Evolutionary conservation across 2,329 filamentous ascomycete species (phyloP).

Genomic region (Aspergillus fumigatus): DNA sequence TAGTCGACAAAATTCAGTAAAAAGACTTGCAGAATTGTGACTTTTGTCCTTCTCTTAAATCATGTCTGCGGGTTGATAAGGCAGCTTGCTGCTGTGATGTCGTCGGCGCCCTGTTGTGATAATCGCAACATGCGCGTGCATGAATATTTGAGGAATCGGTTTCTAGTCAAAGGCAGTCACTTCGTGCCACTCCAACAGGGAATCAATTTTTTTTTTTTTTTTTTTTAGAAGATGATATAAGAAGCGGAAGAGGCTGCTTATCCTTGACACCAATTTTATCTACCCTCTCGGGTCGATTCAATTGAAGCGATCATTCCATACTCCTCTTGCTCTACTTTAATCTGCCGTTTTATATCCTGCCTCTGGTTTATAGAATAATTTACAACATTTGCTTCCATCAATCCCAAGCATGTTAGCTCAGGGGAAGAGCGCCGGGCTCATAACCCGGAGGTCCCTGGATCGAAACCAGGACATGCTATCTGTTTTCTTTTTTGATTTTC

Average conservation of each 20-base stretch:
- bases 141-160: background rate
- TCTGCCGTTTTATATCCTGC: too few species aligned
- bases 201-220: background rate
- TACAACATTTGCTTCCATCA: too few species aligned
- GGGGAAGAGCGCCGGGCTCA: slow-evolving; percentile 42
- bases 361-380: too few species aligned
- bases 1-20: background rate
- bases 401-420: slow-evolving; percentile 33
- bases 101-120: background rate
- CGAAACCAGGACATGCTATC: slow-evolving; percentile 13
- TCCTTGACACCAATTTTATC: background rate
- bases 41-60: background rate
- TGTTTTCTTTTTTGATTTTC: background rate
- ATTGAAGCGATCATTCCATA: background rate
- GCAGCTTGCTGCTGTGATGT: background rate
- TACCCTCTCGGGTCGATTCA: background rate
- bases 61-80: background rate
- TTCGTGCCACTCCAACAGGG: background rate
- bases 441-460: slow-evolving; percentile 38
- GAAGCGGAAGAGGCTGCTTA: background rate
- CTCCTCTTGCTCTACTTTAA: too few species aligned
- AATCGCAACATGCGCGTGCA: background rate
- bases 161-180: background rate
- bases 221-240: background rate
- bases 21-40: background rate